Base-by-base conservation (phyloP, 148 eudicot species). In the Silene uniflora region DNA sequence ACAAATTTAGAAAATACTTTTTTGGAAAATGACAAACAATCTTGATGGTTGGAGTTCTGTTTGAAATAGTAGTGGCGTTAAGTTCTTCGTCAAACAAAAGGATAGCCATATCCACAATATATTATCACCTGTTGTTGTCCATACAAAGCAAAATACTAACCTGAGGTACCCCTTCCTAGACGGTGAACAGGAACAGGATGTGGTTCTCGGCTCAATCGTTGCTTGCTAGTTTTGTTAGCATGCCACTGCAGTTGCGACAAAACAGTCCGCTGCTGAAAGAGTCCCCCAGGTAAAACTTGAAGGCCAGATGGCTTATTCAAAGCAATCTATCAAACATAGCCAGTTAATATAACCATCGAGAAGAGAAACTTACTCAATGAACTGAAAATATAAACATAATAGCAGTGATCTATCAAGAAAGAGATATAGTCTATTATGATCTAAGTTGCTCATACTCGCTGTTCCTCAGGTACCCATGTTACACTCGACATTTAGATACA, bases 161-260 rank as follows among this genome's bases (percentile, higher is more conserved):
- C 98, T 83, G 98, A 94, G 73, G 97, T 91, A 72, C 98, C 98
- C 85, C 98, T 87, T 76, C 98, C 98, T 67, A 94, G 87, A 11
- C 97, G 91, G 85, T 94, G 98, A 79, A 94, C 98, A 21, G 98
- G 98, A 82, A 84, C 97, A 64, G 97, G 88, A 78, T 89, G 84
- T 21, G 73, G 71, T 55, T 81, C 85, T 78, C 83, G 86, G 76
- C 84, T 35, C 61, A 76, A 80, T 76, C 73, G 71, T 59, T 83
- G 77, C 21, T 84, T 69, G 39, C 63, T 54, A 25, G 75, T 77
- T 58, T 74, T 81, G 56, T 80, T 76, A 63, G 87, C 72, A 81
- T 67, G 88, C 93, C 96, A 78, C 74, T 87, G 93, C 62, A 91
- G 92, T 76, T 91, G 97, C 64, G 89, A 90, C 84, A 94, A 82